Base-by-base conservation (phyloP, 345 rosid genomes). In the Mangifera indica region DNA sequence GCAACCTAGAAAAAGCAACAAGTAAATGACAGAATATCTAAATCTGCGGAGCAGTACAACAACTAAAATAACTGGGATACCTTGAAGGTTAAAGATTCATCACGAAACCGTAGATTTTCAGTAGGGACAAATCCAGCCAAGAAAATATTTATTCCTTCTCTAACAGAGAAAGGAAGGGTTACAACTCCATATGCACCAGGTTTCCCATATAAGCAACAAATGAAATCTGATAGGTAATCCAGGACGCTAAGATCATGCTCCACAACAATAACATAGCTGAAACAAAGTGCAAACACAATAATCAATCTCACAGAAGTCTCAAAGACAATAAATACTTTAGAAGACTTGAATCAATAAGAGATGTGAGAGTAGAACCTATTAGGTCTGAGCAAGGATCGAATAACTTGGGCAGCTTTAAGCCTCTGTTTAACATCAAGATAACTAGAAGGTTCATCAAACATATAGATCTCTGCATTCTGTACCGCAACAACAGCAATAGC, bases 121-220 rank as follows among this genome's bases (percentile, higher is more conserved):
- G 96, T 93, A 42, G 99, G 98, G 26, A 89, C 98, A 91, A 89
- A 91, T 42, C 99, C 98, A 79, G 98, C 94, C 81, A 91, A 84
- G 82, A 95, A 96, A 57, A 96, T 88, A 77, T 96, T 96, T 53
- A 95, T 95, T 69, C 97, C 99, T 82, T 96, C 97, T 78, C 98
- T 88, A 21, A 96, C 97, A 63, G 99, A 93, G 78, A 93, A 96
- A 57, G 99, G 99, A 71, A 92, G 94, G 66, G 98, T 95, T 18
- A 95, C 99, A 42, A 95, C 98, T 77, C 99, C 99, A 81, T 93
- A 93, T 21, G 98, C 98, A 82, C 97, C 96, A n/a, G 99, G 98
- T 66, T 89, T 93, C 81, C 99, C 99, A 75, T 95, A 93, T 66
- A 96, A 80, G 85, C 97, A 96, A 82, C 99, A 93, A 76, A 96